Conservation (phyloP, 768 basidiomycete genomes). For the Xerocomellus amylosporus region DNA sequence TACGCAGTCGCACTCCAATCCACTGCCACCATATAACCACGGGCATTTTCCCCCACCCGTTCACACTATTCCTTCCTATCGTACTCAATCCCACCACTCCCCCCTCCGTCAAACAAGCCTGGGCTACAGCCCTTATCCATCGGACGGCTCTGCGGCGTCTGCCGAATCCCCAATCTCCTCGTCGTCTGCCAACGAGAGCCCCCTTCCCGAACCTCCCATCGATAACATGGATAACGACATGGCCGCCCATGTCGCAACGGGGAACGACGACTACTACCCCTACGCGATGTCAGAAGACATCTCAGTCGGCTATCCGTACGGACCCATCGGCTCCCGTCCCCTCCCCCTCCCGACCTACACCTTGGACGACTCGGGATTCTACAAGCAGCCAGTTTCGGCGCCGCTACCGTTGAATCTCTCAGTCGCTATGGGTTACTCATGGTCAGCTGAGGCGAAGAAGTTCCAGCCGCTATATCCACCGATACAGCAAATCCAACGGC, state of each 20-base stretch:
- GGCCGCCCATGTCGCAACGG: constrained; percentile 23
- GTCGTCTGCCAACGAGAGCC: constrained; percentile 39
- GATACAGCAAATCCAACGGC: constrained; percentile 29
- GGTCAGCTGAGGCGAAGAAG: constrained; percentile 34
- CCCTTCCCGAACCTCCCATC: constrained; percentile 37
- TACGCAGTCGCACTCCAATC: constrained; percentile 19
- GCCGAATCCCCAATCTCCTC: constrained; percentile 41
- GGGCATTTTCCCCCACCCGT: constrained; percentile 20
- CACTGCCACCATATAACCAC: constrained; percentile 13
- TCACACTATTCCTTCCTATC: constrained; percentile 20
- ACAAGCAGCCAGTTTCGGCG: constrained; percentile 35
- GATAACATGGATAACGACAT: constrained; percentile 34
- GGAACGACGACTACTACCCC: constrained; percentile 29
- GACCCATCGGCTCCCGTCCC: constrained; percentile 21
- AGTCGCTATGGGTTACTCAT: constrained; percentile 31
- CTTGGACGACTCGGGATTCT: constrained; percentile 23
- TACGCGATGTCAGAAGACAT: constrained; percentile 28
- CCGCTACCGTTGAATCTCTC: constrained; percentile 33
- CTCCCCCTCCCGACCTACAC: constrained; percentile 24
- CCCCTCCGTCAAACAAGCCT: constrained; percentile 17
- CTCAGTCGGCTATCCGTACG: constrained; percentile 22
- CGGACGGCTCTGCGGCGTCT: constrained; percentile 35
- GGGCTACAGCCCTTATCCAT: constrained; percentile 37
- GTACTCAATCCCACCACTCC: constrained; percentile 13
- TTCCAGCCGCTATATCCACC: constrained; percentile 37